Evolutionary conservation across 78 protist species (phyloP).

Genomic region (Dictyostelium purpureum): DNA sequence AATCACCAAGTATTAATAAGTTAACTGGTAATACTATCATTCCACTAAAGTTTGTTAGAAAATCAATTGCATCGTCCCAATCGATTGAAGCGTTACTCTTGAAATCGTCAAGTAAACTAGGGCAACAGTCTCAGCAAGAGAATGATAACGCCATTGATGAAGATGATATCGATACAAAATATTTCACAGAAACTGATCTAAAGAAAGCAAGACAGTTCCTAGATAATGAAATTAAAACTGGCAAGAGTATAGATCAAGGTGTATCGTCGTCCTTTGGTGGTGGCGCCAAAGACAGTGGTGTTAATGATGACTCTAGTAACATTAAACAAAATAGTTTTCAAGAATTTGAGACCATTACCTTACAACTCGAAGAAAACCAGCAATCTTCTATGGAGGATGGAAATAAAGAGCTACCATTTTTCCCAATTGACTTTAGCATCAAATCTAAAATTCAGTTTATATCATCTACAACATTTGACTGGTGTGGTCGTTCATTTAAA

Average conservation of each 20-base stretch:
- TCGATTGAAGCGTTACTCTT: background rate
- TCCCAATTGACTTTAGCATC: conserved; percentile 47
- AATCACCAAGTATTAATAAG: conserved; percentile 56
- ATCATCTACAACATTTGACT: background rate
- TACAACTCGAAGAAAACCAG: background rate
- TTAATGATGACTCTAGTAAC: background rate
- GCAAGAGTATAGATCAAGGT: background rate
- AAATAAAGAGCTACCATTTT: background rate
- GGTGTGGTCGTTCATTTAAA: background rate
- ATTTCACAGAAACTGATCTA: background rate
- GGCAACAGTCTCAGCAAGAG: background rate
- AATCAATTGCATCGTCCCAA: background rate
- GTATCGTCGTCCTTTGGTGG: background rate
- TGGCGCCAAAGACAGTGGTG: background rate
- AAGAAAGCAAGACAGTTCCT: background rate
- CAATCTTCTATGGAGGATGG: too few species aligned
- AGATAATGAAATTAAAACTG: background rate
- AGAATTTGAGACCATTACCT: background rate
- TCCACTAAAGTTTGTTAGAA: background rate
- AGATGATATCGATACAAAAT: background rate
- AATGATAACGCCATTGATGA: background rate
- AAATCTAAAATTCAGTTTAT: conserved; percentile 9
- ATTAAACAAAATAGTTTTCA: background rate
- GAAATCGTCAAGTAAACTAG: background rate
- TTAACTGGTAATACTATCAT: background rate